These are phyloP conservation scores for Dothideomycetes sp. DNA, from an alignment of 2,329 filamentous ascomycete genomes.

Conservation along the genomic window DNA sequence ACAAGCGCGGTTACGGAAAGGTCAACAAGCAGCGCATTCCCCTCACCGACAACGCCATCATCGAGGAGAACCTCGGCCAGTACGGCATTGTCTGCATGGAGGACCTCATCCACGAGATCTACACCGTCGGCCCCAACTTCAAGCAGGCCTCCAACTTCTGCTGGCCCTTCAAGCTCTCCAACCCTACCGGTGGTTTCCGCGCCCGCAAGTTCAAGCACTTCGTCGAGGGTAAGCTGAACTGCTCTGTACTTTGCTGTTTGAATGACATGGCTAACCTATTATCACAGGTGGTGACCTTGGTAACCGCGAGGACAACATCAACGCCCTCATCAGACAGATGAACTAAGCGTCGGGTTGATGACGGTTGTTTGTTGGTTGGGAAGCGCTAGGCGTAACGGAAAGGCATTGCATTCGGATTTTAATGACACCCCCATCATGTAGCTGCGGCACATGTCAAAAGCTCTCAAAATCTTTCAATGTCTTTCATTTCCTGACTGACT, in stretches of 20 bases:
- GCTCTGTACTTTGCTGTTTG: neutral
- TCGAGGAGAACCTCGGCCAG: constrained; percentile 94
- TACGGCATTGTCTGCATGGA: constrained; percentile 99
- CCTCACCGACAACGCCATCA: constrained; percentile 94
- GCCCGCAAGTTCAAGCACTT: constrained; percentile 98
- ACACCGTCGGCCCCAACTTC: constrained; percentile 93
- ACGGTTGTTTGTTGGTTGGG: constrained; percentile 5
- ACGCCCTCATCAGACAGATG: constrained; percentile 93
- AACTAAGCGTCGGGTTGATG: constrained; percentile 51
- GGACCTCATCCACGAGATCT: constrained; percentile 98
- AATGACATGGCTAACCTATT: neutral
- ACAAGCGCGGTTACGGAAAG: constrained; percentile 99
- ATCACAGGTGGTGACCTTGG: constrained; percentile 84
- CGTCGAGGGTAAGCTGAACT: constrained; percentile 70
- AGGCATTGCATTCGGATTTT: constrained; percentile 6
- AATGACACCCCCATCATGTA: constrained; percentile 6
- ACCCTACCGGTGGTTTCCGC: constrained; percentile 94
- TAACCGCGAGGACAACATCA: constrained; percentile 98
- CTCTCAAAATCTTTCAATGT: constrained; percentile 10
- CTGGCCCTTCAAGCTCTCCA: constrained; percentile 99
- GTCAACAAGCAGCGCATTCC: constrained; percentile 85
- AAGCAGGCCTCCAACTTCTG: constrained; percentile 99
- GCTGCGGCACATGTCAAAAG: constrained; percentile 9
- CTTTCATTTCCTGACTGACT: constrained; percentile 7
- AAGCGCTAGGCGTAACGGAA: constrained; percentile 8